Percentiles rank a stretch among this genome's conserved stretches.
Evolutionary conservation across 2,329 filamentous ascomycete species (phyloP).

Genomic region (Harringtonia aguacate): DNA sequence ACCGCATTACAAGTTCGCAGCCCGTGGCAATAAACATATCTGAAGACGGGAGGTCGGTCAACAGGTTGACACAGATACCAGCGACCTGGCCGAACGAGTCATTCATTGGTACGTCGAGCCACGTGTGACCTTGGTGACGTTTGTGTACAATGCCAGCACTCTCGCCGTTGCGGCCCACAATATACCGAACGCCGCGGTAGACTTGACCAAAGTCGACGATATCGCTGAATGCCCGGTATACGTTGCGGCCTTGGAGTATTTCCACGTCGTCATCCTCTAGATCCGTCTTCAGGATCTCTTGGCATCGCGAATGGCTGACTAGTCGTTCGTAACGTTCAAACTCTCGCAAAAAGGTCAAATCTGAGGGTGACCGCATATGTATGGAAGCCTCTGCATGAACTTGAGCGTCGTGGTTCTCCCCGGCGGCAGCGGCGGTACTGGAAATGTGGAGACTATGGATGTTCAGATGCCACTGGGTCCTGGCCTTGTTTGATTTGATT

Average conservation of each 20-base stretch:
- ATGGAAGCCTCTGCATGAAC: constrained; percentile 16
- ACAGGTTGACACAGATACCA: constrained; percentile 25
- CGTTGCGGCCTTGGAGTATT: constrained; percentile 22
- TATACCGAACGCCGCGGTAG: constrained; percentile 20
- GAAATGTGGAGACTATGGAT: too few species aligned
- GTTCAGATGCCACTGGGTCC: background rate
- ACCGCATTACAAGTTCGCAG: constrained; percentile 21
- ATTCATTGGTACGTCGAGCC: constrained; percentile 16
- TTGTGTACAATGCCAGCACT: constrained; percentile 19
- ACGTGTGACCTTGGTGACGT: constrained; percentile 11
- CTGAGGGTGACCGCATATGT: constrained; percentile 13
- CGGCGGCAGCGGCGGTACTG: background rate
- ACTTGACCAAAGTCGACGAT: constrained; percentile 22
- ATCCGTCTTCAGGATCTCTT: constrained; percentile 14
- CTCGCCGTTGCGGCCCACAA: constrained; percentile 17
- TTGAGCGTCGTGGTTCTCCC: constrained; percentile 15
- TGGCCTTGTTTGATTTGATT: too few species aligned
- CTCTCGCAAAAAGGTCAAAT: constrained; percentile 1
- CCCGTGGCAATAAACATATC: constrained; percentile 23
- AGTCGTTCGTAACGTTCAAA: constrained; percentile 22
- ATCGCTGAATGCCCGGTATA: constrained; percentile 25
- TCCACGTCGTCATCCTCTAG: constrained; percentile 13
- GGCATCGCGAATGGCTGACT: constrained; percentile 19
- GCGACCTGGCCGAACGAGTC: constrained; percentile 25
- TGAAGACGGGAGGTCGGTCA: constrained; percentile 15